phyloP scores from a whole-genome alignment of 2,329 filamentous ascomycete species.

The Tolypocladium nubicola region DNA sequence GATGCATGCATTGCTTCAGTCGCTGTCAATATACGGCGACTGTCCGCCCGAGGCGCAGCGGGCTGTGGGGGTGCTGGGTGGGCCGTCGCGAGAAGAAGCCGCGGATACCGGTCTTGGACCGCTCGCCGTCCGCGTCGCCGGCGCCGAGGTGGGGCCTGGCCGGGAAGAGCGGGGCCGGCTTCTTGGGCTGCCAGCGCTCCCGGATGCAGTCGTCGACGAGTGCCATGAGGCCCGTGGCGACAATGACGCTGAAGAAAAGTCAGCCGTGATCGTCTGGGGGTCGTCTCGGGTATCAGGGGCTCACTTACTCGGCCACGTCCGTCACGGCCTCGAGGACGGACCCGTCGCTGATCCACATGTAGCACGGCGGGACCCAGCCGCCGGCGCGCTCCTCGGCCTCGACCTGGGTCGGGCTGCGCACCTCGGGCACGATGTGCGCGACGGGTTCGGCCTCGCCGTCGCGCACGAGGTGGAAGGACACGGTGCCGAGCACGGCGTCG shows the following conservation, averaged over 20 bases:
- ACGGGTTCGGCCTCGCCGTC: conserved; percentile 49
- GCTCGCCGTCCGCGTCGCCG: not conserved
- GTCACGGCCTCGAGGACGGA: conserved; percentile 57
- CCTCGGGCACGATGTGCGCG: conserved; percentile 78
- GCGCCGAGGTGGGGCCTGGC: conserved; percentile 8
- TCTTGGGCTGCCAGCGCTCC: conserved; percentile 49
- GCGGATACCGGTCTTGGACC: not conserved
- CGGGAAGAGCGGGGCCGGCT: conserved; percentile 3
- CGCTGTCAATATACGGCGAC: conserved; percentile 23
- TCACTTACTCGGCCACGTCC: conserved; percentile 75
- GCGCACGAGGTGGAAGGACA: conserved; percentile 73
- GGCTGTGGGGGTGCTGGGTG: conserved; percentile 19
- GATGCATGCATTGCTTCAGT: not conserved
- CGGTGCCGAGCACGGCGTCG: conserved; percentile 54
- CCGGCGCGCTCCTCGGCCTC: conserved; percentile 65
- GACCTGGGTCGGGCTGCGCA: conserved; percentile 59
- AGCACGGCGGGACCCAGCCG: conserved; percentile 83
- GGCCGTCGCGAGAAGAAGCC: conserved; percentile 5
- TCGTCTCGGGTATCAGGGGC: not conserved
- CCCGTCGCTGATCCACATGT: conserved; percentile 79
- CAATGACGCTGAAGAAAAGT: conserved; percentile 54
- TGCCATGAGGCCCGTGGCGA: conserved; percentile 80
- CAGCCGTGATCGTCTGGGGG: conserved; percentile 11
- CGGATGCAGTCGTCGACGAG: conserved; percentile 90
- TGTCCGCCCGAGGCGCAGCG: conserved; percentile 23